Base-by-base conservation (phyloP, 2,329 filamentous ascomycete genomes). In the Claviceps monticola region DNA sequence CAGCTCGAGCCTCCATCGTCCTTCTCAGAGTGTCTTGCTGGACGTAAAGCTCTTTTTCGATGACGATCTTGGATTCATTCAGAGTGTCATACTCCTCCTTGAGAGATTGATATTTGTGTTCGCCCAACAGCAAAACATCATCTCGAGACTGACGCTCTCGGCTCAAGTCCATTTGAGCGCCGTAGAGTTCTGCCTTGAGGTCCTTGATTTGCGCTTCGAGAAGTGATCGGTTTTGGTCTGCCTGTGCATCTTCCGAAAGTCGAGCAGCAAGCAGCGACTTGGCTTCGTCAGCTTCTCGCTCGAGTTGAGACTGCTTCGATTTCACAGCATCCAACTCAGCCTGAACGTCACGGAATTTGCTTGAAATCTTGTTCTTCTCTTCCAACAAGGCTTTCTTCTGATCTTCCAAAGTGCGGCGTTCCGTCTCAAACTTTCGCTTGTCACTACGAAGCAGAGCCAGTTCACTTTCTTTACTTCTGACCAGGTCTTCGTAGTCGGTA, bases 31-130 rank as follows among this genome's bases (percentile, higher is more conserved):
- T 86, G 63, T 98, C 91, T 66, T 96, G 90, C 63, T 97, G 91
- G 5, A 87, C 84, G 64, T 97, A 97, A 65, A 98, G 83, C 67
- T 97, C 91, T 66, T 96, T 97, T 67, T 98, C 91, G 56, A 98
- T 95, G 46, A 83, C 95, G 60, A 96, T 95, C 68, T 98, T 98
- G 29, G 88, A 84, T 56, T 96, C 89, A 60, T 95, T 95, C 37
- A 97, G 75, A 37, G 81, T 79, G 48, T 94, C 84, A 59, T 83
- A 95, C 57, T 97, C 89, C 26, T 90, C 83, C 63, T 90, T 84
- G 54, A 98, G 74, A 49, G 84, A 80, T 45, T 86, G 75, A 60
- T 84, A 87, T 64, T 93, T 94, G 69, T 95, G 90, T 59, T 96
- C 89, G 4, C 87, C 83, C 53, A 97, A 83, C 58, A 95, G 80